Evolutionary conservation across 768 basidiomycete genomes (phyloP).

Genomic region (Favolaschia claudopus): DNA sequence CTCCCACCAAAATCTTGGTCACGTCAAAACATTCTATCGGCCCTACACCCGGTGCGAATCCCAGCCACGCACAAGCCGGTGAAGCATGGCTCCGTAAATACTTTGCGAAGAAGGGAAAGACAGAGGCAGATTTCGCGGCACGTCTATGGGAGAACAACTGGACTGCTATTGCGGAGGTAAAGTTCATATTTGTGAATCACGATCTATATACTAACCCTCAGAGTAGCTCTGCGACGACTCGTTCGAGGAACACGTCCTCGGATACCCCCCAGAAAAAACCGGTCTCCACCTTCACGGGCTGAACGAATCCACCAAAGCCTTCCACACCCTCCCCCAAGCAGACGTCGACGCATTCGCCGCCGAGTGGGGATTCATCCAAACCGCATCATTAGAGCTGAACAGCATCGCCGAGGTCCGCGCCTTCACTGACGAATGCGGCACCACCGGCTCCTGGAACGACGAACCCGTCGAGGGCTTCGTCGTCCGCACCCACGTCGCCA

Average conservation of each 20-base stretch:
- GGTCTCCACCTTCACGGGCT: slow-evolving; percentile 95
- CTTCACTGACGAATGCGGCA: slow-evolving; percentile 75
- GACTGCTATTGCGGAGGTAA: slow-evolving; percentile 93
- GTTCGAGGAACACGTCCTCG: slow-evolving; percentile 96
- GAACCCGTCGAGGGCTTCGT: slow-evolving; percentile 81
- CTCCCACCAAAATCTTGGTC: slow-evolving; percentile 75
- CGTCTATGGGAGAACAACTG: slow-evolving; percentile 81
- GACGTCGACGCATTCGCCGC: slow-evolving; percentile 81
- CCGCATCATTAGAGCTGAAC: slow-evolving; percentile 62
- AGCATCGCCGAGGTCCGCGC: slow-evolving; percentile 70
- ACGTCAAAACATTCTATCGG: slow-evolving; percentile 96
- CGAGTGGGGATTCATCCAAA: slow-evolving; percentile 92
- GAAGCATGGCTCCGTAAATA: slow-evolving; percentile 84
- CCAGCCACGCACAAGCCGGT: slow-evolving; percentile 84
- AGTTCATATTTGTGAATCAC: neutral
- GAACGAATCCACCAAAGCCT: slow-evolving; percentile 71
- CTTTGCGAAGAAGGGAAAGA: slow-evolving; percentile 64
- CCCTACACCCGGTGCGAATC: slow-evolving; percentile 42
- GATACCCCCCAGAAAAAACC: slow-evolving; percentile 80
- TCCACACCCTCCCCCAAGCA: slow-evolving; percentile 73
- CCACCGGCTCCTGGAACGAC: slow-evolving; percentile 69
- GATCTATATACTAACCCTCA: neutral
- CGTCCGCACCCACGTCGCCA: slow-evolving; percentile 64
- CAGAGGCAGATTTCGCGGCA: slow-evolving; percentile 76
- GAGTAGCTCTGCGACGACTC: slow-evolving; percentile 94